phyloP scores from a whole-genome alignment of 345 rosid genomes.

The Eucalyptus lansdowneana region DNA sequence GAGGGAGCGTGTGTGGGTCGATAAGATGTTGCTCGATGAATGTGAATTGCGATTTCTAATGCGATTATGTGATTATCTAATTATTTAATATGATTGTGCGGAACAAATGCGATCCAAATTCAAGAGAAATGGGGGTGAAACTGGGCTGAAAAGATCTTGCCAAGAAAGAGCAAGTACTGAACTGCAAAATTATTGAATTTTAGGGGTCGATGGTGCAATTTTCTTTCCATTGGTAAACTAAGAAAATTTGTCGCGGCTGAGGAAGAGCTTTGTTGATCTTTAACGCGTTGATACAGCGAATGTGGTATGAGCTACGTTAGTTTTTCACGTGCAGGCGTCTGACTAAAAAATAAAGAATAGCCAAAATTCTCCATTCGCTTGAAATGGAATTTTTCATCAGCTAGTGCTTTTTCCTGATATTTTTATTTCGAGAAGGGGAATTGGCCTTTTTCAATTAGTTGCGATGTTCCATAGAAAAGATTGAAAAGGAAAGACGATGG shows the following conservation, averaged over 20 bases:
- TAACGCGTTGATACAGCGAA: background rate
- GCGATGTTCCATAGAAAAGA: background rate
- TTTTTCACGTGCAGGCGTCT: background rate
- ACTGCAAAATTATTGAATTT: background rate
- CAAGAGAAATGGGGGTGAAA: background rate
- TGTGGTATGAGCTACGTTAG: background rate
- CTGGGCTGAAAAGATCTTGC: background rate
- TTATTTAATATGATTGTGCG: background rate
- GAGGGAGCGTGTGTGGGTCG: background rate
- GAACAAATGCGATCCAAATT: background rate
- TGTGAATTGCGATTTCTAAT: background rate
- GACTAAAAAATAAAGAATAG: background rate
- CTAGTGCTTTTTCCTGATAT: background rate
- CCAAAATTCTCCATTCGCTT: background rate
- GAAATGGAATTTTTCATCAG: background rate
- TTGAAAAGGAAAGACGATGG: background rate
- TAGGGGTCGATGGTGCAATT: background rate
- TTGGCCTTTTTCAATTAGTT: background rate
- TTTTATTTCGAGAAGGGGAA: background rate
- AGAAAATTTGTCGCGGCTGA: background rate
- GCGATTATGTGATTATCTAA: accelerated
- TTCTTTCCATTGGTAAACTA: background rate
- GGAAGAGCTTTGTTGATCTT: background rate
- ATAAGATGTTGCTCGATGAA: accelerated
- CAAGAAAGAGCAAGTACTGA: background rate